Evolutionary conservation across 805 yeast genomes (phyloP), one percentile per base, ranked within the genome.

Genomic region (Sugiyamaella americana): DNA sequence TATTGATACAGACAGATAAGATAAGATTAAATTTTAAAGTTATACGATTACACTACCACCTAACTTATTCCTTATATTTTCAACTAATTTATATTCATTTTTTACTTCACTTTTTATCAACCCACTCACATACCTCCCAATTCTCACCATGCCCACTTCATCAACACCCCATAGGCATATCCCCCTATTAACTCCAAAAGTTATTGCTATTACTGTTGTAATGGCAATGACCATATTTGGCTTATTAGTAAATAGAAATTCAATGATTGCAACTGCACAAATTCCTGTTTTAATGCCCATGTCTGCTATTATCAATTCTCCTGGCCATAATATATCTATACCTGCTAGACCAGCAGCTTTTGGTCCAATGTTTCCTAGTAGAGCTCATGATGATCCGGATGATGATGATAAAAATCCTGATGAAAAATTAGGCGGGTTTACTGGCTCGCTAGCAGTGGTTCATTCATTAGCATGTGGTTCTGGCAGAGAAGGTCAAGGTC

Each of bases 261-360:
- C 43, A 22, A 26, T 21, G 19, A 29, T 41, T 36, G 5, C 17
- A n/a, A 29, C 46, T 11, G 17, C 26, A 23, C 56, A 50, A 38
- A 46, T 54, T 5, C 56, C 58, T 3, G 43, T 50, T 19, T 46
- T 56, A 22, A 46, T 52, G 24, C 59, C 59, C 37, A 41, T 49
- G 50, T 43, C 53, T 18, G 61, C 58, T 8, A 48, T 56, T 16
- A 54, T 64, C 40, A 51, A 57, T 18, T 48, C 60, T 19, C 63
- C 64, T 5, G 60, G 51, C 35, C 44, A 59, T 22, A 61, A 64
- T 51, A 37, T 55, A 29, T 55, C 61, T 24, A 51, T 63, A 26
- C 55, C 59, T 3, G 70, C 68, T 3, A 55, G 70, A 13, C 70
- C 69, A 19, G 70, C 70, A 5, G 63, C 67, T 16, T 66, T 66